A percentile compares a stretch with the other conserved stretches of the same genome.
phyloP scores from a whole-genome alignment of 176 grass and related monocot species.

The Aegilops sharonensis region DNA sequence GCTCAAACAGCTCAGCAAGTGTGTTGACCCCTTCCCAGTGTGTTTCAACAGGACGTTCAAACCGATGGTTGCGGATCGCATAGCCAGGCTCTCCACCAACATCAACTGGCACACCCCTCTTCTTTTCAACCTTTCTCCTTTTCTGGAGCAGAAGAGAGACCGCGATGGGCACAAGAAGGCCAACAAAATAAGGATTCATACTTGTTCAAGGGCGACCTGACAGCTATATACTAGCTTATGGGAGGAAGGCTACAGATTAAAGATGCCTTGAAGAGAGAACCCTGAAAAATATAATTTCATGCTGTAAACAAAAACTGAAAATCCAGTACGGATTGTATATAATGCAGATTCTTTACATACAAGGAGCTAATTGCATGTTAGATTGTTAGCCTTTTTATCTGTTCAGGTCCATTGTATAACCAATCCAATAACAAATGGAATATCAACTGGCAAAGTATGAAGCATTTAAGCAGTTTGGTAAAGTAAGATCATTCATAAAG shows the following conservation, averaged over 20 bases:
- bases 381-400: not conserved
- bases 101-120: conserved; percentile 69
- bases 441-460: not conserved
- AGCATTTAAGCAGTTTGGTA: not conserved
- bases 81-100: conserved; percentile 71
- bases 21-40: conserved; percentile 85
- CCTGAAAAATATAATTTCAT: conserved; percentile 24
- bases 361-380: not conserved
- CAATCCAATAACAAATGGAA: not conserved
- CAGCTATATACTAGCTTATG: conserved; percentile 7
- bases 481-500: not conserved
- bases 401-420: not conserved
- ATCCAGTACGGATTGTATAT: not conserved
- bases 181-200: conserved; percentile 85
- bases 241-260: not conserved
- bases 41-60: conserved; percentile 60
- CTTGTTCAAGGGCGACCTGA: not conserved
- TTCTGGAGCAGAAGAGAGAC: conserved; percentile 59
- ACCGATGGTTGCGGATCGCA: conserved; percentile 68
- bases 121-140: conserved; percentile 46
- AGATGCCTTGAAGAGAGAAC: conserved; percentile 5
- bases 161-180: conserved; percentile 59
- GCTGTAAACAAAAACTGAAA: not conserved
- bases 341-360: not conserved
- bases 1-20: conserved; percentile 78